Base-by-base conservation (phyloP, 805 yeast species). In the Nakazawaea sp. region DNA sequence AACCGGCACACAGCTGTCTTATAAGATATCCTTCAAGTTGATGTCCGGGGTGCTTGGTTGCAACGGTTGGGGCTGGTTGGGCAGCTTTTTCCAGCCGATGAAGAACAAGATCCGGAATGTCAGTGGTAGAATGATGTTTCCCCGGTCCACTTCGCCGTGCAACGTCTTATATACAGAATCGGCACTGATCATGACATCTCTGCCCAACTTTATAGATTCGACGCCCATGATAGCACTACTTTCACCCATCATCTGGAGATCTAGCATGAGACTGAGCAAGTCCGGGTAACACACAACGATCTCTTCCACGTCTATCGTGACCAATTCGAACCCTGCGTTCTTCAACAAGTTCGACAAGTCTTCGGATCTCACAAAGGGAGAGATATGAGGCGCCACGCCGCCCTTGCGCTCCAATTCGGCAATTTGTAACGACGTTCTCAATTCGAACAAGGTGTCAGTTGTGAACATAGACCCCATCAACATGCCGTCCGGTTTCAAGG, bases 261-360 rank as follows among this genome's bases (percentile, higher is more conserved):
- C 95, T 36, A 71, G 73, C 61, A 85, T 66, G 27, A 86, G 57
- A 3, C 85, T 68, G 38, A 74, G 62, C 33, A 82, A 62, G 46
- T 80, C 81, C 0, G 95, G 95, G 49, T 78, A 86, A 15, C 78
- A 81, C 11, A 86, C 88, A 4, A 82, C 72, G 18, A 84, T 72
- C 51, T 86, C 94, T 50, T 86, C 95, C 7, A 84, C 81, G 52
- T 86, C 95, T 32, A 86, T 75, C 0, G 95, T 86, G 35, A 85
- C 68, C 70, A 86, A 72, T 47, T 76, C 80, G 64, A 81, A 86
- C 15, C 87, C 84, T 0, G 89, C 88, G 40, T 75, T 68, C 52
- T 78, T 85, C 61, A 86, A 58, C 24, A 86, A 58, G 13, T 75
- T 66, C 1, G 90, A 92, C 42, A 85, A 72, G 52, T 86, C 95